Evolutionary conservation across 345 rosid species (phyloP), one percentile per base, ranked within the genome.

Genomic region (Passiflora organensis): DNA sequence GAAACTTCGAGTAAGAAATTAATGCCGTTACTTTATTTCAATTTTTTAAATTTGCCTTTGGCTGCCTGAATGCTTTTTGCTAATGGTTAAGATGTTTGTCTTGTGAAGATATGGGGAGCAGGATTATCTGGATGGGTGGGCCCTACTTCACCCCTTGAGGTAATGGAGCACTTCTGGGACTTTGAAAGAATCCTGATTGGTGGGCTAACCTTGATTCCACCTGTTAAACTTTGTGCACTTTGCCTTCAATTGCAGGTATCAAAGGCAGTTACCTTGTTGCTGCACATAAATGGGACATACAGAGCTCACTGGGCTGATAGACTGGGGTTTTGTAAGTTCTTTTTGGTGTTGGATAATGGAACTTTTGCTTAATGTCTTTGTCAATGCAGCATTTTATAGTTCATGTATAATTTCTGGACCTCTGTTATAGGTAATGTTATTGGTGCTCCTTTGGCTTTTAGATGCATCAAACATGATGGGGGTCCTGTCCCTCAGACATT

Each of bases 291-390:
- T 81, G 98, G 95, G 56, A 88, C 98, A 14, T 84, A 82, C 58
- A 84, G 98, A 82, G 85, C 94, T 76, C 94, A 81, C 39, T 91
- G 98, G 98, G 90, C 89, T 44, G 95, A 86, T 62, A 78, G 80
- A 55, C 76, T 91, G 57, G 98, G 98, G 60, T 84, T 91, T 53
- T 83, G 98, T 88, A 81, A 82, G 96, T 63, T 51, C 53, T 49
- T 20, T 59, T 18, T 65, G 55, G 19, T 23, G 59, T 21, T 65
- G 59, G 21, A 43, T 64, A 63, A 55, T 54, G 22, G 64, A 25
- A 45, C 45, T 37, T 56, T 56, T 52, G 32, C 25, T 15, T 44
- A 13, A 48, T 34, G 24, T 76, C 47, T 54, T 39, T 18, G 13
- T 42, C 28, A 32, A 48, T 63, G 19, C 39, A 21, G 45, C 41